Evolutionary conservation across 257 asterid species (phyloP).

Genomic region (Eustoma russellianum): DNA sequence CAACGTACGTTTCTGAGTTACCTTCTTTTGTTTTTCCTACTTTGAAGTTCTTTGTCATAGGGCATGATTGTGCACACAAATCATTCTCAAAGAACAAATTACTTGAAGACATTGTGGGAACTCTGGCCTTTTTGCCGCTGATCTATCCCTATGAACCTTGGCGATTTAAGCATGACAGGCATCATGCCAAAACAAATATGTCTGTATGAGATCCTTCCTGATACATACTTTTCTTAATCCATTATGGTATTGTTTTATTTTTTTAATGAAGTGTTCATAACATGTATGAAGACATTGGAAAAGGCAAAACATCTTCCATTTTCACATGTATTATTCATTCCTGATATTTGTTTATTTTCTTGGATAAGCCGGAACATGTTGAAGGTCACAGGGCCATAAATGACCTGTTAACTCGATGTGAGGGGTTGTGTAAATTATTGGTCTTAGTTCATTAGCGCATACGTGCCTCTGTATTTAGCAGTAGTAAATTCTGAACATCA

Average conservation of each 20-base stretch:
- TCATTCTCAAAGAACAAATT: slow-evolving; percentile 88
- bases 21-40: slow-evolving; percentile 13
- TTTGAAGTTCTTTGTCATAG: slow-evolving; percentile 91
- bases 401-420: no score
- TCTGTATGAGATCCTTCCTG: slow-evolving; percentile 29
- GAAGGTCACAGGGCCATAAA: no score
- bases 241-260: no score
- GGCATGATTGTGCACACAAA: slow-evolving; percentile 99
- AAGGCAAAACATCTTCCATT: no score
- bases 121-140: slow-evolving; percentile 87
- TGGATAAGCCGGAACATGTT: neutral
- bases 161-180: slow-evolving; percentile 95
- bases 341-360: neutral
- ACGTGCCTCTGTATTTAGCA: no score
- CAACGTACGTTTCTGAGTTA: slow-evolving; percentile 10
- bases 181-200: slow-evolving; percentile 98
- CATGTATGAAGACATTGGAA: no score
- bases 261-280: no score
- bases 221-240: no score
- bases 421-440: no score
- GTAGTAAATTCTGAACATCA: no score
- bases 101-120: slow-evolving; percentile 92
- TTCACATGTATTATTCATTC: no score
- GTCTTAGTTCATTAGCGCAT: no score
- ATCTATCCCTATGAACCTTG: slow-evolving; percentile 96